Base-by-base conservation (phyloP, 2,329 filamentous ascomycete species). In the Pseudopithomyces chartarum region DNA sequence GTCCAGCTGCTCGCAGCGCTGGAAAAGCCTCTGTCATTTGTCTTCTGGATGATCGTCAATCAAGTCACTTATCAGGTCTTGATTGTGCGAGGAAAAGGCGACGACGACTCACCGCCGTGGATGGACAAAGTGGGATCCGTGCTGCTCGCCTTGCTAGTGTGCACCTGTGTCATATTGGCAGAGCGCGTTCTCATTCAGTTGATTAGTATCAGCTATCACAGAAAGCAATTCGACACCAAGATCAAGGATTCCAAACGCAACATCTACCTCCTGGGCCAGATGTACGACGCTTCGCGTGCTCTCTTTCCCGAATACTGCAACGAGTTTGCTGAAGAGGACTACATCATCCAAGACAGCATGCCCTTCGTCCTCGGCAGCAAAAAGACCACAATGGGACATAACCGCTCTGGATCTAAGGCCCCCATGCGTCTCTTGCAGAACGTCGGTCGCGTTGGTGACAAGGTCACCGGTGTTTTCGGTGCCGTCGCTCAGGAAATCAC, bases 401-500 rank as follows among this genome's bases (percentile, higher is more conserved):
- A 73, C 23, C 79, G 78, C 34, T 83, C 82, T 2, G 90, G 89
- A 43, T 86, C 87, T 7, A 86, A 84, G 6, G 91, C 90, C 2
- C 94, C 94, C 0, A 87, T 96, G 83, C 87, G 86, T 60, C 77
- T 97, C 15, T 87, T 98, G 48, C 85, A 87, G 55, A 80, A 84
- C 55, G 76, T 83, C 49, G 90, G 90, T 39, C 87, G 92, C 20
- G 82, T 97, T 53, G 94, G 94, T 68, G 94, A 96, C 81, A 97
- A 97, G 78, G 87, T 98, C 59, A 97, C 93, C 0, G 93, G 92
- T 5, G 90, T 89, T 0, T 96, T 98, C 74, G 95, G 95, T 22
- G 95, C 96, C 68, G 87, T 98, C 49, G 94, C 95, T 1, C 91
- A 91, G 2, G 95, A 98, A 69, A 93, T 99, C 58, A 97, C 95